Percentiles rank a stretch among this genome's conserved stretches.
Evolutionary conservation across 306 rosid species (phyloP).

Genomic region (Casuarina cunninghamiana): DNA sequence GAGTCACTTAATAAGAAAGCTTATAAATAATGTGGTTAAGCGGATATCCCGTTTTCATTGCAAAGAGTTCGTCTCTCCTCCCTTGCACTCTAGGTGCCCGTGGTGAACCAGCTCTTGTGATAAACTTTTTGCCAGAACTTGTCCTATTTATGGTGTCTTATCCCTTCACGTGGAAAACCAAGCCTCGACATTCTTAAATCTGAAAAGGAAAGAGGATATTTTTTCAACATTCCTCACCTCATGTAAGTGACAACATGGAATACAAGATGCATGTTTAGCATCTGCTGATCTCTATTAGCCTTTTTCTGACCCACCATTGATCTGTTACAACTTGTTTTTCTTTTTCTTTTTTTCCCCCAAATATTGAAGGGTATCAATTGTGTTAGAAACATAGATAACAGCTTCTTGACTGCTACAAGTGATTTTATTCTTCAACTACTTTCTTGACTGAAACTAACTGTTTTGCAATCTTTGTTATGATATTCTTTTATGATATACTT

Average conservation of each 20-base stretch:
- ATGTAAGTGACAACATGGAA: neutral
- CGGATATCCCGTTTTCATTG: neutral
- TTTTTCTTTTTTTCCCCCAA: neutral
- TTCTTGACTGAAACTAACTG: neutral
- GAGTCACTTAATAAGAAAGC: neutral
- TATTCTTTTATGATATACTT: neutral
- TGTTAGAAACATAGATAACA: neutral
- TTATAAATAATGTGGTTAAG: neutral
- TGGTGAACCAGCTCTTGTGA: neutral
- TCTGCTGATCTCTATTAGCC: neutral
- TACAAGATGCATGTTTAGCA: neutral
- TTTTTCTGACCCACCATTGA: neutral
- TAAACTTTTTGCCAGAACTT: neutral
- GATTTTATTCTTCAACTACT: neutral
- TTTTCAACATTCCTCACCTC: slow-evolving; percentile 2
- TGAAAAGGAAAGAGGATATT: neutral
- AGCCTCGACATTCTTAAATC: neutral
- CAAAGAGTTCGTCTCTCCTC: neutral
- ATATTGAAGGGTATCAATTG: neutral
- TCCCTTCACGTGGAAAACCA: neutral
- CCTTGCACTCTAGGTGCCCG: neutral
- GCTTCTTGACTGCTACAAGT: neutral
- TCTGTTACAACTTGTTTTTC: neutral
- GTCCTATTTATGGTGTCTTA: too few species aligned
- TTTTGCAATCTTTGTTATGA: neutral